Evolutionary conservation across 768 basidiomycete species (phyloP).

Genomic region (Psilocybe cubensis): DNA sequence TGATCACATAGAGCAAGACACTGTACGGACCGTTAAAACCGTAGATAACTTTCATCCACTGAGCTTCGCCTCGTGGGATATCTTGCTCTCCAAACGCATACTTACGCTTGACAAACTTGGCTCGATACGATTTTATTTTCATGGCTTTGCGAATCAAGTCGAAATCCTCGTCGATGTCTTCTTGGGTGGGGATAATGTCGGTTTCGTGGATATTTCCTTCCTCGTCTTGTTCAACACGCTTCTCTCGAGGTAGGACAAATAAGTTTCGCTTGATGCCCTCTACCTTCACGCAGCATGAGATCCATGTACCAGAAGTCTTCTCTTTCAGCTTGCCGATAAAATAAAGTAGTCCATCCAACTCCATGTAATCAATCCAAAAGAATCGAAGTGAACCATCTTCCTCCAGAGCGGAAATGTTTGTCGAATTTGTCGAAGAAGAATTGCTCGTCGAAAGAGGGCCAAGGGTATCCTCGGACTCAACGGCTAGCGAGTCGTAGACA

Average conservation of each 20-base stretch:
- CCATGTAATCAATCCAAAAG: constrained; percentile 97
- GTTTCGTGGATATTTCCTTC: constrained; percentile 70
- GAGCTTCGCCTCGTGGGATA: constrained; percentile 75
- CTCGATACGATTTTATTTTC: constrained; percentile 76
- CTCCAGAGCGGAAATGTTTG: constrained; percentile 67
- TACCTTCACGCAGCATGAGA: constrained; percentile 87
- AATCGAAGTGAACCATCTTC: constrained; percentile 85
- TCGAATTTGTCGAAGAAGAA: constrained; percentile 38
- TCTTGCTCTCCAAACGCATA: constrained; percentile 91
- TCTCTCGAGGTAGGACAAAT: constrained; percentile 81
- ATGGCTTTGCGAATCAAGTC: constrained; percentile 74
- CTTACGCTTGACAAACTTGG: constrained; percentile 84
- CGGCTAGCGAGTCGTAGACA: constrained; percentile 71
- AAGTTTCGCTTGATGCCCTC: constrained; percentile 89
- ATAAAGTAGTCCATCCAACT: constrained; percentile 82
- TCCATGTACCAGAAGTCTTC: constrained; percentile 65
- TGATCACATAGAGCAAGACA: not conserved
- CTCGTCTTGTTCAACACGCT: constrained; percentile 58
- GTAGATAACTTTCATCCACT: constrained; percentile 95
- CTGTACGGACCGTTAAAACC: constrained; percentile 73
- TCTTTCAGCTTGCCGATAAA: constrained; percentile 93
- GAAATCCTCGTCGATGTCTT: constrained; percentile 84
- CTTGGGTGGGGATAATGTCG: constrained; percentile 68
- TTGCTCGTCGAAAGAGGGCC: constrained; percentile 45
- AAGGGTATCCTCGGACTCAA: constrained; percentile 62